These are phyloP conservation scores for Phaeomoniella chlamydospora DNA, from an alignment of 2,329 filamentous ascomycete species.

Conservation along the genomic window DNA sequence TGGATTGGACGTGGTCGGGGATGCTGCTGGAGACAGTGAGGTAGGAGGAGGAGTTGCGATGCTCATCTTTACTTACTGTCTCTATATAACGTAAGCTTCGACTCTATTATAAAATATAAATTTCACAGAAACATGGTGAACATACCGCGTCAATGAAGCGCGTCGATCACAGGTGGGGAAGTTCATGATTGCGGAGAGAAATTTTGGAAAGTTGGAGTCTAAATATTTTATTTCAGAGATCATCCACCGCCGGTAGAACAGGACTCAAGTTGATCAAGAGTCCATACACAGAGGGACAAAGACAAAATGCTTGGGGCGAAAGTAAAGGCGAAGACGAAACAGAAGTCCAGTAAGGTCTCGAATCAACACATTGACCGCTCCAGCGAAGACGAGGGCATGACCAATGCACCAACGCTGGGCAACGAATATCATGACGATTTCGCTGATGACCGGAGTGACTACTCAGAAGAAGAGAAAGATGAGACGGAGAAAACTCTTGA, in stretches of 20 bases:
- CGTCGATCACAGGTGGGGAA: neutral
- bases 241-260: no score
- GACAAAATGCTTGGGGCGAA: neutral
- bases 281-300: no score
- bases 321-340: neutral
- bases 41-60: neutral
- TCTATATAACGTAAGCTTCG: no score
- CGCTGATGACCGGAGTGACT: neutral
- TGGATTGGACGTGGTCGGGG: neutral
- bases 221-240: no score
- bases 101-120: no score
- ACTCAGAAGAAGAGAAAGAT: slow-evolving; percentile 48
- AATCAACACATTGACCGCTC: neutral
- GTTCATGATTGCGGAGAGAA: neutral
- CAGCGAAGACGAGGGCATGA: neutral
- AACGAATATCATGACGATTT: no score
- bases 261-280: no score
- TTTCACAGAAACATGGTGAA: no score
- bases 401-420: neutral
- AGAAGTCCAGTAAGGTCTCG: neutral
- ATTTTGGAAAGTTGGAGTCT: neutral
- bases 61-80: no score
- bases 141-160: neutral
- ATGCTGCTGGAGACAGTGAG: neutral
- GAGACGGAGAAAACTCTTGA: slow-evolving; percentile 76